These are phyloP conservation scores for Trichoderma guizhouense DNA, from an alignment of 2,329 filamentous ascomycete species.

Conservation along the genomic window DNA sequence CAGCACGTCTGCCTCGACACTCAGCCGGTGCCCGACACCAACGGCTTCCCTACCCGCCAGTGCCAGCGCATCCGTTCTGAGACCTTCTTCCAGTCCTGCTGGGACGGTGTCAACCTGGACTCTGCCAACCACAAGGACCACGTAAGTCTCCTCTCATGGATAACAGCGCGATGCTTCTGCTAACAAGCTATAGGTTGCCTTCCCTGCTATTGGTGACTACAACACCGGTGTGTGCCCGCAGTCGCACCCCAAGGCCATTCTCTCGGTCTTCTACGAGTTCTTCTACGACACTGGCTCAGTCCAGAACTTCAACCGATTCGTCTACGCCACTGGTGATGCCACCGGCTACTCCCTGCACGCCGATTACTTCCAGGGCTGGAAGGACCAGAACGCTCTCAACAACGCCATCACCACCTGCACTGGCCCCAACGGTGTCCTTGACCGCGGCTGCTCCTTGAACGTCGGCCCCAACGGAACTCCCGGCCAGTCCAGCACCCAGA, in stretches of 20 bases:
- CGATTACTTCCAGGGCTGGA: conserved; percentile 32
- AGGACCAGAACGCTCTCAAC: conserved; percentile 27
- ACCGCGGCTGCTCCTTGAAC: conserved; percentile 27
- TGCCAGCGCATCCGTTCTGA: conserved; percentile 53
- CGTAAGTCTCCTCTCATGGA: background rate
- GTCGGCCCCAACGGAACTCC: conserved; percentile 25
- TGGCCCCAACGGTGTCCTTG: conserved; percentile 25
- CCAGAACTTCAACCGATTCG: conserved; percentile 27
- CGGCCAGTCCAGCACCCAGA: conserved; percentile 22
- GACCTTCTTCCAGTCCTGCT: conserved; percentile 59
- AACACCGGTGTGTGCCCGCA: conserved; percentile 20
- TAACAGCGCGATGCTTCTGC: background rate
- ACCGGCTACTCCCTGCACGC: conserved; percentile 31
- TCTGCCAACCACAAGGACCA: conserved; percentile 48
- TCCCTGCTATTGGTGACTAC: conserved; percentile 24
- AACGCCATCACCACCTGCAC: conserved; percentile 28
- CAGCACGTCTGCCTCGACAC: conserved; percentile 54
- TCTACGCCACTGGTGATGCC: conserved; percentile 28
- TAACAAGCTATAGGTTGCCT: conserved; percentile 25
- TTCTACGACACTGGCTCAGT: conserved; percentile 40
- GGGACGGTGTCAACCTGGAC: conserved; percentile 58
- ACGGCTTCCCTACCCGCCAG: conserved; percentile 48
- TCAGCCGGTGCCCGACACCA: conserved; percentile 34
- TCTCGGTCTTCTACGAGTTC: conserved; percentile 46
- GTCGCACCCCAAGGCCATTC: conserved; percentile 41